Base-by-base conservation (phyloP, 805 yeast genomes). In the Brettanomyces anomalus region DNA sequence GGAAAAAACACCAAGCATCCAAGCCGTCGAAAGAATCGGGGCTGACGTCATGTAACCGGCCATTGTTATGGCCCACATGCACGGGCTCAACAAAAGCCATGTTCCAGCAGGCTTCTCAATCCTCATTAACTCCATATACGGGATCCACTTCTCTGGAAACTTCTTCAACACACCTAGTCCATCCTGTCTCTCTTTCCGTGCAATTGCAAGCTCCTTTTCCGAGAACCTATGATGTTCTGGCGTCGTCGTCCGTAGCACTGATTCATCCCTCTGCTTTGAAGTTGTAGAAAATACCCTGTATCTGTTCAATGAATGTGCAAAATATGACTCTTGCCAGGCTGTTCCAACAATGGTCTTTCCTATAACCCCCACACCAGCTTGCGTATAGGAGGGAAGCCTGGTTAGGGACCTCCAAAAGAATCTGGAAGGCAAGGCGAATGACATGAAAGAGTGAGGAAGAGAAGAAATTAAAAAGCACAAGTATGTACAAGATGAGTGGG, bases 71-170 rank as follows among this genome's bases (percentile, higher is more conserved):
- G 95, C 83, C 97, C 97, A 93, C 37, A 86, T 75, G 41, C 95
- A 81, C 0, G 98, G 98, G 39, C 86, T 68, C 46, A 77, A 76
- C 35, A 93, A 66, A 21, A 90, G 67, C 72, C 86, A 78, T 0
- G 97, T 85, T 0, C 98, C 99, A n/a, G 85, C 94, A 0, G 99
- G 98, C 53, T 86, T 86, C 57, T 93, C 98, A 43, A 90, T 62
- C 43, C 99, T 71, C 84, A 88, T 81, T 43, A 93, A 67, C 56
- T 87, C 95, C 36, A 96, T 95, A 58, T 88, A 93, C 0, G 98
- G 97, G 37, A 85, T 80, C 77, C 80, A 70, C 44, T 70, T 70
- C 35, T 67, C 70, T 0, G 98, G 97, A 19, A 93, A 68, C 30
- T 70, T 68, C 1, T 77, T 66, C 14, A 85, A 68, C 0, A 77